Conservation (phyloP, 768 basidiomycete genomes). For the Butyriboletus loyo region DNA sequence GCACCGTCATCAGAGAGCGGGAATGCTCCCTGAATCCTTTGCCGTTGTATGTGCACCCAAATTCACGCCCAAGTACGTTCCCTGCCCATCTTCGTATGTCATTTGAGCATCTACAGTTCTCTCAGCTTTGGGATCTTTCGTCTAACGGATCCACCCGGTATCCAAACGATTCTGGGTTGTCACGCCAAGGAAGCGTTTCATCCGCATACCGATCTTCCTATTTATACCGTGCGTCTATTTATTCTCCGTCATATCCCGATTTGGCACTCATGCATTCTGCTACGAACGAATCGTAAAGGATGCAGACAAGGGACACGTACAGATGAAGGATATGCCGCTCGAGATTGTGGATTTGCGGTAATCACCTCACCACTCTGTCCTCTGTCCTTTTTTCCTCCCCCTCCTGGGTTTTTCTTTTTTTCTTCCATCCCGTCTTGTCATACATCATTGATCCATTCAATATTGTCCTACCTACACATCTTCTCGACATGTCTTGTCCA, state of each 20-base stretch:
- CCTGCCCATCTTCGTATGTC: background rate
- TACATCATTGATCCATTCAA: background rate
- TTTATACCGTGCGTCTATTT: constrained; percentile 69
- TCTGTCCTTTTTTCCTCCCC: too few species aligned
- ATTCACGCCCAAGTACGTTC: constrained; percentile 65
- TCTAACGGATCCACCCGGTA: constrained; percentile 81
- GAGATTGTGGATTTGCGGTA: constrained; percentile 83
- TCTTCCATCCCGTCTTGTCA: background rate
- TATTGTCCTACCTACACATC: background rate
- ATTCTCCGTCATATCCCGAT: background rate
- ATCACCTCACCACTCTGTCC: background rate
- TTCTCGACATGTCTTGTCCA: background rate
- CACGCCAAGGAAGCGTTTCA: constrained; percentile 76
- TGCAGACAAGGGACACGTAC: constrained; percentile 82
- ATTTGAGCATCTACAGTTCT: background rate
- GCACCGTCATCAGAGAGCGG: background rate
- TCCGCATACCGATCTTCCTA: constrained; percentile 78
- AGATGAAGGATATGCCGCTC: constrained; percentile 65
- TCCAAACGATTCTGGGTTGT: constrained; percentile 69
- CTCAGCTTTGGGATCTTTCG: constrained; percentile 81
- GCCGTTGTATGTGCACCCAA: constrained; percentile 90
- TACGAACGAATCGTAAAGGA: constrained; percentile 44
- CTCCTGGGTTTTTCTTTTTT: background rate
- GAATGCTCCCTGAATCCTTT: constrained; percentile 86
- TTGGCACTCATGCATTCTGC: background rate